phyloP scores from a whole-genome alignment of 345 rosid species.

The Eutrema japonicum region DNA sequence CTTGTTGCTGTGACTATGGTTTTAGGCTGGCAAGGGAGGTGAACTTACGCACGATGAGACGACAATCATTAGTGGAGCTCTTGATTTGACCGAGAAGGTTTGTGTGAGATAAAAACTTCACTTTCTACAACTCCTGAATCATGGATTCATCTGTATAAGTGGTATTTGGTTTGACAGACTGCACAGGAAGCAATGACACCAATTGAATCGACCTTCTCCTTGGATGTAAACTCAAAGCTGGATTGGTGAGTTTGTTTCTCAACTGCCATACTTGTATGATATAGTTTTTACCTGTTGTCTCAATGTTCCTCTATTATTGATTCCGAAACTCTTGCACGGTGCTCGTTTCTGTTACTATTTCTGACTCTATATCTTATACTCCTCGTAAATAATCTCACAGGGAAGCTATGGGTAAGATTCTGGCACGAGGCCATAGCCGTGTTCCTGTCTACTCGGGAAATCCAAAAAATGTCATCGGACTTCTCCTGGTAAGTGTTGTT shows the following conservation, averaged over 20 bases:
- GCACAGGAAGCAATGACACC: constrained; percentile 99
- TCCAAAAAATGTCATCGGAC: constrained; percentile 90
- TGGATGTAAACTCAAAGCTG: constrained; percentile 95
- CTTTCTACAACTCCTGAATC: background rate
- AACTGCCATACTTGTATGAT: background rate
- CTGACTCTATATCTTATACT: background rate
- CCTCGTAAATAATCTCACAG: constrained; percentile 48
- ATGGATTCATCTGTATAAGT: constrained; percentile 8
- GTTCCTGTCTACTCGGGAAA: constrained; percentile 96
- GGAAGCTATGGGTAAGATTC: constrained; percentile 99
- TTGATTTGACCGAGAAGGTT: constrained; percentile 96
- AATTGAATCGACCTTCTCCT: constrained; percentile 93
- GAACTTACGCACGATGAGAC: constrained; percentile 99
- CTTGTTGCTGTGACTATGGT: constrained; percentile 2
- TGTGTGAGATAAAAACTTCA: background rate
- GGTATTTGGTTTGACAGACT: constrained; percentile 57
- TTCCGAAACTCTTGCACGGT: background rate
- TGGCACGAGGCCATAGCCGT: constrained; percentile 95
- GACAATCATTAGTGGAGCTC: constrained; percentile 93
- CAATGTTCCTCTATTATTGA: background rate
- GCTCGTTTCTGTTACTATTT: background rate
- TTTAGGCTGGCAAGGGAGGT: constrained; percentile 97
- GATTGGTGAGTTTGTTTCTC: constrained; percentile 69
- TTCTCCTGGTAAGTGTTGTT: constrained; percentile 67
- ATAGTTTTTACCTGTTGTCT: background rate